phyloP scores from a whole-genome alignment of 495 filamentous ascomycete species.

The Hypoxylon cercidicola region DNA sequence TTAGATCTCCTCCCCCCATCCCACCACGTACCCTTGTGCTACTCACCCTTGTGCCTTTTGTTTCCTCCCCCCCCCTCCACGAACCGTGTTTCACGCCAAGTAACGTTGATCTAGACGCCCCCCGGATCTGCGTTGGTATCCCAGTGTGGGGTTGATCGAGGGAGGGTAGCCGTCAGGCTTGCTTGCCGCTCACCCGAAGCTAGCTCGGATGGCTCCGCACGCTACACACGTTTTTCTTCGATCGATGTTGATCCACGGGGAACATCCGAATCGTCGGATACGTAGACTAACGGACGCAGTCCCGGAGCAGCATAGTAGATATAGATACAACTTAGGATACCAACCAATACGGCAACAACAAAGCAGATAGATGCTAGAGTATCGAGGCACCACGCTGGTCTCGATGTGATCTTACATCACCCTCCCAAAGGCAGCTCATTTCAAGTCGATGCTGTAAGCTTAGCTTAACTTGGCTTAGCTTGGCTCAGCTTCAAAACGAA shows the following conservation, averaged over 20 bases:
- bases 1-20: conserved; percentile 16
- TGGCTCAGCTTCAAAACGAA: neutral
- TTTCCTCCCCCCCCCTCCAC: conserved; percentile 5
- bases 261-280: conserved; percentile 6
- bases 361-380: too few relatives aligned
- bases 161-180: conserved; percentile 3
- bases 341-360: neutral
- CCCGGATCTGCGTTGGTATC: conserved; percentile 26
- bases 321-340: neutral
- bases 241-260: neutral
- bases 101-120: conserved; percentile 22
- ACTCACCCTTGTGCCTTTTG: too few relatives aligned
- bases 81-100: conserved; percentile 29
- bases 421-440: too few relatives aligned
- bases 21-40: neutral
- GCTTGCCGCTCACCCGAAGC: conserved; percentile 32
- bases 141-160: conserved; percentile 32
- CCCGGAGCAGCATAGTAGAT: conserved; percentile 9
- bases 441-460: neutral
- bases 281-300: neutral
- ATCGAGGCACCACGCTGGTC: too few relatives aligned
- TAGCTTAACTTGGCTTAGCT: too few relatives aligned
- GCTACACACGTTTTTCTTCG: neutral
- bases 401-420: too few relatives aligned
- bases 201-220: conserved; percentile 17